These are phyloP conservation scores for Epichloe sibirici DNA, from an alignment of 2,329 filamentous ascomycete genomes.

Conservation along the genomic window DNA sequence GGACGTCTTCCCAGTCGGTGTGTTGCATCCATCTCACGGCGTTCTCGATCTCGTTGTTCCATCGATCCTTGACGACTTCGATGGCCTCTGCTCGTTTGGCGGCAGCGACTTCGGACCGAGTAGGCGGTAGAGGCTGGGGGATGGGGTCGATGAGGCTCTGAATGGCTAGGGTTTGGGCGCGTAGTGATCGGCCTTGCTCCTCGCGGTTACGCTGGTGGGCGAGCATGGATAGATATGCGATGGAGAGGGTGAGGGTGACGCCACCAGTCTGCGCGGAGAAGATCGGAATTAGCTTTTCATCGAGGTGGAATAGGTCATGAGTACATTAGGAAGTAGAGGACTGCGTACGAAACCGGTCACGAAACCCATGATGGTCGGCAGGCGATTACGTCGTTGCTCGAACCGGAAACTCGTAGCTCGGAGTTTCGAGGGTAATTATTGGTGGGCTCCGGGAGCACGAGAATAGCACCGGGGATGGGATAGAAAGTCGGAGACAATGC, in stretches of 20 bases:
- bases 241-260: slow-evolving; percentile 59
- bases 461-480: not conserved
- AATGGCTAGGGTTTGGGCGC: slow-evolving; percentile 43
- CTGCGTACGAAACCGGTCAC: slow-evolving; percentile 54
- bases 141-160: slow-evolving; percentile 38
- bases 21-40: slow-evolving; percentile 54
- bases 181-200: slow-evolving; percentile 42
- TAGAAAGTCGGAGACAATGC: not conserved
- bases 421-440: slow-evolving; percentile 19
- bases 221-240: slow-evolving; percentile 60
- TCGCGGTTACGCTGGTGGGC: slow-evolving; percentile 58
- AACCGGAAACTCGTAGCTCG: not conserved
- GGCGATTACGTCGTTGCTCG: not conserved
- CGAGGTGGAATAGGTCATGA: not conserved
- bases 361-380: slow-evolving; percentile 57
- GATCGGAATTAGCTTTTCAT: not conserved
- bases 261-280: slow-evolving; percentile 50
- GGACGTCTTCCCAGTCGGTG: slow-evolving; percentile 51
- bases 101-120: slow-evolving; percentile 37
- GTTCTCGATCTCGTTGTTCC: slow-evolving; percentile 62
- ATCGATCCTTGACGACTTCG: slow-evolving; percentile 61
- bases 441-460: not conserved
- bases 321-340: not conserved
- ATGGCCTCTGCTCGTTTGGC: slow-evolving; percentile 42
- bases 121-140: slow-evolving; percentile 34